Percentiles rank a stretch among this genome's conserved stretches.
These are phyloP conservation scores for Trametes villosa DNA, from an alignment of 768 basidiomycete species.

Conservation along the genomic window DNA sequence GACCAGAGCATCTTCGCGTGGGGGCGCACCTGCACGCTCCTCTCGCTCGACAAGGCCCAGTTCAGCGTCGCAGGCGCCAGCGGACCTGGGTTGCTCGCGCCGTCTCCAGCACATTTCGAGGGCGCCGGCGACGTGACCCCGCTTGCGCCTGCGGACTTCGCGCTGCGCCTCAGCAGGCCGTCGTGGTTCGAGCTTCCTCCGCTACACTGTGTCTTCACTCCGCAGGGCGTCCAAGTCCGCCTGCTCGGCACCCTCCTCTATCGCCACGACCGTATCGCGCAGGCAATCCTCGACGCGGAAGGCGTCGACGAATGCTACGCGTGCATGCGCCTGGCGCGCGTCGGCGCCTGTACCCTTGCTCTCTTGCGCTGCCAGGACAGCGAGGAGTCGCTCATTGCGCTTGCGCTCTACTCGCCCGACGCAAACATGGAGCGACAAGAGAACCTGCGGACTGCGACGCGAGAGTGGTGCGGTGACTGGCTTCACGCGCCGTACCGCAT, in stretches of 20 bases:
- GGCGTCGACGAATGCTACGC: not conserved
- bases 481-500: too few relatives aligned
- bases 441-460: too few relatives aligned
- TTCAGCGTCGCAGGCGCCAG: not conserved
- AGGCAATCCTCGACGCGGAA: not conserved
- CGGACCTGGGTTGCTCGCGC: not conserved
- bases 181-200: not conserved
- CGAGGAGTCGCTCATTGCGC: not conserved
- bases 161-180: not conserved
- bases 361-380: not conserved
- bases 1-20: slow-evolving; percentile 18
- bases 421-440: too few relatives aligned
- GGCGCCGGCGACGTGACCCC: not conserved
- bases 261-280: not conserved
- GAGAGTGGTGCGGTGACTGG: too few relatives aligned
- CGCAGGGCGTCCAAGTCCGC: not conserved
- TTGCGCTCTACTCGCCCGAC: not conserved
- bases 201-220: slow-evolving; percentile 2
- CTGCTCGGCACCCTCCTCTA: not conserved
- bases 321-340: too few relatives aligned
- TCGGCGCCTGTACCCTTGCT: not conserved
- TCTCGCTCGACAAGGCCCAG: not conserved
- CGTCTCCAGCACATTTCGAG: not conserved
- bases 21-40: not conserved
- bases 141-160: not conserved